Conservation (phyloP, 306 rosid genomes). For the Vigna unguiculata region DNA sequence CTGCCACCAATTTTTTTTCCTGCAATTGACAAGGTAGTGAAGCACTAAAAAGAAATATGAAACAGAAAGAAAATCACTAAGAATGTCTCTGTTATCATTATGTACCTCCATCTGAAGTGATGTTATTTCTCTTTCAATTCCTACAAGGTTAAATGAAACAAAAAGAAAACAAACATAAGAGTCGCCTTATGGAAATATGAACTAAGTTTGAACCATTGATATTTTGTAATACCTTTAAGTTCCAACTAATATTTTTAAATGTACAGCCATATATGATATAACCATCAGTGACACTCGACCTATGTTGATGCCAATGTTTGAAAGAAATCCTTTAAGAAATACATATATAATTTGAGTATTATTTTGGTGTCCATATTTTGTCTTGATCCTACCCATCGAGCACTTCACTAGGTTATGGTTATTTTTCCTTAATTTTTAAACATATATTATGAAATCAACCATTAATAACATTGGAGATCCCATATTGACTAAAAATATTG, state of each 20-base stretch:
- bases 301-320: conserved; percentile 1
- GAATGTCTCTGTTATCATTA: conserved; percentile 24
- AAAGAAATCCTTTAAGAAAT: conserved; percentile 4
- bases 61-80: conserved; percentile 22
- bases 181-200: neutral
- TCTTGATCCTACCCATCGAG: neutral
- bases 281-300: conserved; percentile 1
- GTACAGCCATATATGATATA: neutral
- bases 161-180: neutral
- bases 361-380: neutral
- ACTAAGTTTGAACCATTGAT: conserved; percentile 1
- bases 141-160: conserved; percentile 46
- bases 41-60: conserved; percentile 29
- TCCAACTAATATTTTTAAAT: conserved; percentile 21
- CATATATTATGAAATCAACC: neutral
- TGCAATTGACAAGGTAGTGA: conserved; percentile 48
- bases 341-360: conserved; percentile 6
- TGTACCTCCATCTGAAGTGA: conserved; percentile 92
- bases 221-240: conserved; percentile 10
- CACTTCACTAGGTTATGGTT: neutral
- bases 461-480: neutral
- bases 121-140: conserved; percentile 90
- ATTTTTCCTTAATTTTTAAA: neutral
- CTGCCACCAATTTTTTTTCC: conserved; percentile 96
- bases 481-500: too few relatives aligned